Evolutionary conservation across 192 early-diverging fungal genomes (phyloP).

Genomic region (Coemansia sp.): DNA sequence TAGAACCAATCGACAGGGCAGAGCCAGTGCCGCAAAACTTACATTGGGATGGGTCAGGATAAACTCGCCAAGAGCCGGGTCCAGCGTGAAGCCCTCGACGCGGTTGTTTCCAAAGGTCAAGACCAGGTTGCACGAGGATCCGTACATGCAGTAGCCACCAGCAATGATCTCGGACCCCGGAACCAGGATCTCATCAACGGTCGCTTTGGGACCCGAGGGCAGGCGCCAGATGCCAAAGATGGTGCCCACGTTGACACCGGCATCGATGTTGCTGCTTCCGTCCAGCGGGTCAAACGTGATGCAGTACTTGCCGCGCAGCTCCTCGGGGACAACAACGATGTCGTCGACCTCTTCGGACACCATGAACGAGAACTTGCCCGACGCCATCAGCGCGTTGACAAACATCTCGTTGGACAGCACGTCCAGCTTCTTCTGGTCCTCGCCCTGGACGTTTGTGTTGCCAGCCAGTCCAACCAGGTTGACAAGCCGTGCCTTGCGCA

Average conservation of each 20-base stretch:
- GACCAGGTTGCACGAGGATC: conserved; percentile 80
- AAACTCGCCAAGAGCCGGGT: conserved; percentile 96
- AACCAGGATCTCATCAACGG: conserved; percentile 76
- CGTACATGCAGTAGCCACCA: conserved; percentile 98
- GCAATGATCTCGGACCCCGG: conserved; percentile 90
- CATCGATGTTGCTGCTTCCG: conserved; percentile 97
- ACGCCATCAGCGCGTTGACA: conserved; percentile 86
- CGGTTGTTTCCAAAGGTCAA: conserved; percentile 72
- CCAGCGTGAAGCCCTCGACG: conserved; percentile 96
- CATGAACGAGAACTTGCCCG: conserved; percentile 89
- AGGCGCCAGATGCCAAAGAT: conserved; percentile 98
- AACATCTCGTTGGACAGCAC: conserved; percentile 98
- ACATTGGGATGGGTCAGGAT: conserved; percentile 91
- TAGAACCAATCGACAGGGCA: too few relatives aligned
- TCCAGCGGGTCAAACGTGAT: conserved; percentile 98
- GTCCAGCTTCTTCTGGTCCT: conserved; percentile 96
- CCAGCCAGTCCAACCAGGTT: conserved; percentile 93
- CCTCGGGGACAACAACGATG: conserved; percentile 81
- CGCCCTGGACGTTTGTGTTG: conserved; percentile 86
- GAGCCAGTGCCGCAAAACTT: conserved; percentile 2
- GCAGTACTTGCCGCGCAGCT: conserved; percentile 83
- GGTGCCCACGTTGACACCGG: conserved; percentile 96
- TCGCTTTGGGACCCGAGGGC: conserved; percentile 52
- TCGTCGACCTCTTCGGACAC: conserved; percentile 97
- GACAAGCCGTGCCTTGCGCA: conserved; percentile 93